Conservation (phyloP, 352 stramenopile genomes). For the Pythium scleroteichum region DNA sequence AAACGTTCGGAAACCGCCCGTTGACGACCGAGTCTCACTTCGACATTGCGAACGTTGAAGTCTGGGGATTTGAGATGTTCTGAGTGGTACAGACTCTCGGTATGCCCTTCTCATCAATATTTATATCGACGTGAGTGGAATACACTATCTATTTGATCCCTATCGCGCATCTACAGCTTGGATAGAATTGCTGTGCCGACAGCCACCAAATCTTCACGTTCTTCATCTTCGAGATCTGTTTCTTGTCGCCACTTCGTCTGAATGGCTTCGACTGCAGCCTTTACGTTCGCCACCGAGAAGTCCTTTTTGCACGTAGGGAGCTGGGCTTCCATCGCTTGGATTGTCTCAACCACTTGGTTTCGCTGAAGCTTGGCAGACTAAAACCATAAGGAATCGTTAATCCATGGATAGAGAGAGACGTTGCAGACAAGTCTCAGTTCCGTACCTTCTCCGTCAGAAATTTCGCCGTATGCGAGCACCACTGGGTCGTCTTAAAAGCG, state of each 20-base stretch:
- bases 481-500: slow-evolving; percentile 47
- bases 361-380: slow-evolving; percentile 42
- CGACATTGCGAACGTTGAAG: slow-evolving; percentile 59
- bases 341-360: slow-evolving; percentile 52
- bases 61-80: slow-evolving; percentile 69
- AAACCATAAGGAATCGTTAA: neutral
- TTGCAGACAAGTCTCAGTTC: neutral
- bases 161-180: slow-evolving; percentile 7
- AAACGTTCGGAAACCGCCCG: slow-evolving; percentile 67
- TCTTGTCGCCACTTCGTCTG: slow-evolving; percentile 32
- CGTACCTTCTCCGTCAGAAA: slow-evolving; percentile 42
- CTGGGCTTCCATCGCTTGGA: slow-evolving; percentile 64
- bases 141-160: slow-evolving; percentile 18
- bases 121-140: slow-evolving; percentile 23
- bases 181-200: slow-evolving; percentile 11
- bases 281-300: slow-evolving; percentile 41
- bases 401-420: neutral
- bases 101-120: slow-evolving; percentile 15
- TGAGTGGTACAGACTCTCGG: slow-evolving; percentile 28
- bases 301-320: slow-evolving; percentile 51
- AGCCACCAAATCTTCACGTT: slow-evolving; percentile 50
- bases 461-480: slow-evolving; percentile 51
- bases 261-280: slow-evolving; percentile 39
- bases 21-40: slow-evolving; percentile 56
- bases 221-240: slow-evolving; percentile 42